Evolutionary conservation across 345 rosid species (phyloP).

Genomic region (rapeseed (Brassica napus)): Da-Ae NC_063436.1:5685001-5685500

Average conservation of each 20-base stretch:
- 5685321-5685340: constrained; percentile 99
- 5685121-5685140: neutral
- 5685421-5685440: neutral
- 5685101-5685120: neutral
- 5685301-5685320: constrained; percentile 96
- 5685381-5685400: neutral
- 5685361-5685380: constrained; percentile 67
- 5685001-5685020: constrained; percentile 28
- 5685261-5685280: constrained; percentile 95
- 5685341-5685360: constrained; percentile 88
- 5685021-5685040: constrained; percentile 22
- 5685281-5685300: constrained; percentile 92
- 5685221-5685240: constrained; percentile 53
- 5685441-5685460: neutral
- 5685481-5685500: constrained; percentile 7
- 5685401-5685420: neutral
- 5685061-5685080: constrained; percentile 70
- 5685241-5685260: constrained; percentile 69
- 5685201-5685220: constrained; percentile 46
- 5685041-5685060: constrained; percentile 58
- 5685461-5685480: neutral
- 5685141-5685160: neutral
- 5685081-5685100: constrained; percentile 93
- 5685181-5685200: constrained; percentile 68
- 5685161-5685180: constrained; percentile 57